A percentile compares a stretch with the other conserved stretches of the same genome.
These are phyloP conservation scores for Paramecium pentaurelia DNA, from an alignment of 73 alveolate genomes.

Conservation along the genomic window DNA sequence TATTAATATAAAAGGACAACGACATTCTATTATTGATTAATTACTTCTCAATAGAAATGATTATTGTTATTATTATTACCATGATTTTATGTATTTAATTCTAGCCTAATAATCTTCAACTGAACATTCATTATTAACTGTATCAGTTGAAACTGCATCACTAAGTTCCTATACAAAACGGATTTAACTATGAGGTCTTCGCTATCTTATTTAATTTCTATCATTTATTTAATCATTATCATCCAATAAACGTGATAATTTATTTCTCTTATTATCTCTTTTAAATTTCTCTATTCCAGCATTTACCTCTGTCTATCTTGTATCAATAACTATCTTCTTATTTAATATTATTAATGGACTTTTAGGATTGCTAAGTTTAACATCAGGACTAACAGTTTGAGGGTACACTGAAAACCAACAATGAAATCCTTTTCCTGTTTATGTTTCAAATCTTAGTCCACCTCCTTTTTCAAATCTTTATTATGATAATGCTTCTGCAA, in stretches of 20 bases:
- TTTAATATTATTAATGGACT: neutral
- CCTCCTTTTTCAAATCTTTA: constrained; percentile 7
- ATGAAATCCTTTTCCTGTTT: neutral
- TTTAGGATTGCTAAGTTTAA: neutral
- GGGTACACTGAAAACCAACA: constrained; percentile 3
- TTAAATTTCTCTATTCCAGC: neutral
- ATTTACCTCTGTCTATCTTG: constrained; percentile 9
- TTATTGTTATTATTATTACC: neutral
- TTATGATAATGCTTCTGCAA: neutral
- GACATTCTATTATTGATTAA: neutral
- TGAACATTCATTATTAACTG: neutral
- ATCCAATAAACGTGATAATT: neutral
- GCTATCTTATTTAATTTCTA: neutral
- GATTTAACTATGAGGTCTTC: neutral
- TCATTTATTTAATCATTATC: neutral
- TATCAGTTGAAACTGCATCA: neutral
- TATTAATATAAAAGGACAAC: neutral
- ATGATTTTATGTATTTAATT: neutral
- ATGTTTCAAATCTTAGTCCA: neutral
- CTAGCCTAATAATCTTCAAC: neutral
- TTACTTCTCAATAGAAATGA: neutral
- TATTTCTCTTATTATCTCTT: neutral
- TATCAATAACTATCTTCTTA: neutral
- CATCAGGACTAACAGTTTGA: neutral
- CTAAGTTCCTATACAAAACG: neutral